Conservation (phyloP, 2,329 filamentous ascomycete species). For the Pezicula neosporulosa region DNA sequence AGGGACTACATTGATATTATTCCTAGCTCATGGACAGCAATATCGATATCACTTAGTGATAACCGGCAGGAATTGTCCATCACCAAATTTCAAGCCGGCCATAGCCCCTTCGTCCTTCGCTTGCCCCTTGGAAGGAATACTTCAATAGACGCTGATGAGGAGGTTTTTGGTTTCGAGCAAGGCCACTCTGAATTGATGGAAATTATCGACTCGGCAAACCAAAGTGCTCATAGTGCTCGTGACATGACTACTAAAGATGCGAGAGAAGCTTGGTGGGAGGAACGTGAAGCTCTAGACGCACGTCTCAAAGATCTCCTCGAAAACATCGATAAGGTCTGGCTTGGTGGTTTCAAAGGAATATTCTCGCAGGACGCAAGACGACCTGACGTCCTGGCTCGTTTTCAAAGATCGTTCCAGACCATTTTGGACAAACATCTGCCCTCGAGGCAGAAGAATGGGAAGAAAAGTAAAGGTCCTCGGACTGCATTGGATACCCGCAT, state of each 20-base stretch:
- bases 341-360: slow-evolving; percentile 92
- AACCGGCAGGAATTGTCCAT: slow-evolving; percentile 81
- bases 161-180: slow-evolving; percentile 79
- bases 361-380: slow-evolving; percentile 72
- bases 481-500: slow-evolving; percentile 62
- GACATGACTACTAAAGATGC: slow-evolving; percentile 72
- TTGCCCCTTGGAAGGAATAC: slow-evolving; percentile 81
- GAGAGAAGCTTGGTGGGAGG: slow-evolving; percentile 85
- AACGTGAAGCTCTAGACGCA: slow-evolving; percentile 74
- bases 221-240: slow-evolving; percentile 71
- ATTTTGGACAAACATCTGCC: slow-evolving; percentile 83
- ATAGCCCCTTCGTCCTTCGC: slow-evolving; percentile 80
- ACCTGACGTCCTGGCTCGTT: slow-evolving; percentile 64
- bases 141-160: slow-evolving; percentile 74
- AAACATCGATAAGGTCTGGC: slow-evolving; percentile 89
- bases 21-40: slow-evolving; percentile 75
- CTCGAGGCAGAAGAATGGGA: slow-evolving; percentile 65
- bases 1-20: slow-evolving; percentile 82
- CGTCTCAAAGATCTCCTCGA: slow-evolving; percentile 74
- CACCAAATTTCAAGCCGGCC: slow-evolving; percentile 74
- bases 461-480: slow-evolving; percentile 40
- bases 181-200: slow-evolving; percentile 77
- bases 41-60: slow-evolving; percentile 83
- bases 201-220: slow-evolving; percentile 78
- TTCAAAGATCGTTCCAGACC: slow-evolving; percentile 73